phyloP scores from a whole-genome alignment of 345 rosid genomes.

The Gossypium ekmanianum region DNA sequence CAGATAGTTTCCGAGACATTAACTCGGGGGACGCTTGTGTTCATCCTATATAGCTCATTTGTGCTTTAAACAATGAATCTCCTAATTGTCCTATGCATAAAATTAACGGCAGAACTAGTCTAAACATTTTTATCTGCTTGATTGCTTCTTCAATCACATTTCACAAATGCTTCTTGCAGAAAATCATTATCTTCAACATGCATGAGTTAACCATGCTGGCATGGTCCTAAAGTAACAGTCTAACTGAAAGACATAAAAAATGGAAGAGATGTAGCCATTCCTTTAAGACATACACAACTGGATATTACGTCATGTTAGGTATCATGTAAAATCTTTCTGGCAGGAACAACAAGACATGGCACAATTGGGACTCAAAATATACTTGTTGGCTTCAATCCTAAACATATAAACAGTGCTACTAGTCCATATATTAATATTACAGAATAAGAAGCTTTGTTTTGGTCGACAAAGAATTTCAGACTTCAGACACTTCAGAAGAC shows the following conservation, averaged over 20 bases:
- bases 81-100: not conserved
- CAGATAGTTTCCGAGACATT: too few species aligned
- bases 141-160: not conserved
- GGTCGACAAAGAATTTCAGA: not conserved
- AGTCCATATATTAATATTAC: not conserved
- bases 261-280: not conserved
- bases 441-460: not conserved
- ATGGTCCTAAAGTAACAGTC: not conserved
- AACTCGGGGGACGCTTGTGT: not conserved
- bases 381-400: conserved; percentile 10
- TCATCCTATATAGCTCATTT: not conserved
- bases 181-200: not conserved
- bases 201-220: not conserved
- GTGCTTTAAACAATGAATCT: not conserved
- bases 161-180: not conserved
- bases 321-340: not conserved
- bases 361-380: not conserved
- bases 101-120: not conserved
- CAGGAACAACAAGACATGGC: not conserved
- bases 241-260: not conserved
- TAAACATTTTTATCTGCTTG: not conserved
- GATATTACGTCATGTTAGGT: not conserved
- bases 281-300: not conserved
- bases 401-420: not conserved
- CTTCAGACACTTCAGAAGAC: not conserved